A percentile compares a stretch with the other conserved stretches of the same genome.
These are phyloP conservation scores for Penicillium dipodomyicola DNA, from an alignment of 495 filamentous ascomycete species.

Conservation along the genomic window DNA sequence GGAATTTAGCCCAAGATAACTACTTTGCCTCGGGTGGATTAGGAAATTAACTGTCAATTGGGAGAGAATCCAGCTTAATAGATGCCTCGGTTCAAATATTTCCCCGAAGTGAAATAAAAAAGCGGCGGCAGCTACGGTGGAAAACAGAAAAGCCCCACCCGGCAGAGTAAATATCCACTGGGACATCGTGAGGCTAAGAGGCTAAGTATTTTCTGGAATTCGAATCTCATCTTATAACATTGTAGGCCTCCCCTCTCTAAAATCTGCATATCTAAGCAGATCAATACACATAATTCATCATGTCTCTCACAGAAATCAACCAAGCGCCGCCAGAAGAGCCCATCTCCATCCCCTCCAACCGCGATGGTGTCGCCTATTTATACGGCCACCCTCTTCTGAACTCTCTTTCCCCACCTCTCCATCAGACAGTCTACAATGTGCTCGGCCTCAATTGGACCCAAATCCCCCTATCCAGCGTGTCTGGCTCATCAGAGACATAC, in stretches of 20 bases:
- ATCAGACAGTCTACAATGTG: slow-evolving; percentile 60
- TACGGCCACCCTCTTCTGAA: slow-evolving; percentile 59
- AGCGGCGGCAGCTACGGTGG: background rate
- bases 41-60: no score
- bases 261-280: background rate
- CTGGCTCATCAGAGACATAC: slow-evolving; percentile 35
- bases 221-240: slow-evolving; percentile 2
- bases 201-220: background rate
- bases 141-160: slow-evolving; percentile 21
- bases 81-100: background rate
- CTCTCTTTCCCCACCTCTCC: slow-evolving; percentile 69
- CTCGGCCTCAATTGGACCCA: slow-evolving; percentile 62
- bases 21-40: no score
- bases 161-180: slow-evolving; percentile 11
- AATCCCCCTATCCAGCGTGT: slow-evolving; percentile 46
- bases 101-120: background rate
- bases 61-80: background rate
- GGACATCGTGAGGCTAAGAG: background rate
- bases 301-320: slow-evolving; percentile 22
- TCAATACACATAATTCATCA: slow-evolving; percentile 11
- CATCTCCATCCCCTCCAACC: slow-evolving; percentile 36
- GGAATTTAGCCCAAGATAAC: no score
- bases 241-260: background rate
- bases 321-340: slow-evolving; percentile 35
- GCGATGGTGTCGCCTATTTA: slow-evolving; percentile 44